Evolutionary conservation across 495 filamentous ascomycete species (phyloP).

Genomic region (Corynascus novoguineensis): DNA sequence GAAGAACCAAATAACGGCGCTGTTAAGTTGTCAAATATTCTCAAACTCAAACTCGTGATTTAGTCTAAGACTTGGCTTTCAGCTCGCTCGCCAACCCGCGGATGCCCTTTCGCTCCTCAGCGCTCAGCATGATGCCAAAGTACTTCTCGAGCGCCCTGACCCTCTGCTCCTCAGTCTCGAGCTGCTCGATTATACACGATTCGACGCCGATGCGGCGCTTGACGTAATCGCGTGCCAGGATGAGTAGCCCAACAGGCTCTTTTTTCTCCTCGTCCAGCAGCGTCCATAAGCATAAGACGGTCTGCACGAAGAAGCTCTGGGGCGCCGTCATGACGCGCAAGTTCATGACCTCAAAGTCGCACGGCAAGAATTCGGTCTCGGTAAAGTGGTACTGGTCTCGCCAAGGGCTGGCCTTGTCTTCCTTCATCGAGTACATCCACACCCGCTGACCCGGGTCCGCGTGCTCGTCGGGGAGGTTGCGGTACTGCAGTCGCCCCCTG

Average conservation of each 20-base stretch:
- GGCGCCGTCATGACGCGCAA: conserved; percentile 38
- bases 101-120: conserved; percentile 51
- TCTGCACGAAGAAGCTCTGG: conserved; percentile 40
- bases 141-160: conserved; percentile 47
- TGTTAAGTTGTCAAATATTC: no score
- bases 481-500: conserved; percentile 23
- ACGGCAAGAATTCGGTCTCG: conserved; percentile 39
- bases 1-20: no score
- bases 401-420: conserved; percentile 26
- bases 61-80: no score
- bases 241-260: conserved; percentile 34
- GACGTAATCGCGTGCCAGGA: conserved; percentile 51
- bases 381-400: conserved; percentile 38
- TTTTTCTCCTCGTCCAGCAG: conserved; percentile 36
- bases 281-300: conserved; percentile 33
- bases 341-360: conserved; percentile 58
- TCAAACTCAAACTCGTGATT: no score
- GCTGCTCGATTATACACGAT: conserved; percentile 42
- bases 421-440: conserved; percentile 42
- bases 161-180: conserved; percentile 49
- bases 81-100: conserved; percentile 46
- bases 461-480: conserved; percentile 23
- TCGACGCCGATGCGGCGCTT: conserved; percentile 51
- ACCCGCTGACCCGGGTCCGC: conserved; percentile 28
- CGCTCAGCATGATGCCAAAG: conserved; percentile 50